phyloP scores from a whole-genome alignment of 371 early-diverging fungal genomes.

The Mortierella sp. region DNA sequence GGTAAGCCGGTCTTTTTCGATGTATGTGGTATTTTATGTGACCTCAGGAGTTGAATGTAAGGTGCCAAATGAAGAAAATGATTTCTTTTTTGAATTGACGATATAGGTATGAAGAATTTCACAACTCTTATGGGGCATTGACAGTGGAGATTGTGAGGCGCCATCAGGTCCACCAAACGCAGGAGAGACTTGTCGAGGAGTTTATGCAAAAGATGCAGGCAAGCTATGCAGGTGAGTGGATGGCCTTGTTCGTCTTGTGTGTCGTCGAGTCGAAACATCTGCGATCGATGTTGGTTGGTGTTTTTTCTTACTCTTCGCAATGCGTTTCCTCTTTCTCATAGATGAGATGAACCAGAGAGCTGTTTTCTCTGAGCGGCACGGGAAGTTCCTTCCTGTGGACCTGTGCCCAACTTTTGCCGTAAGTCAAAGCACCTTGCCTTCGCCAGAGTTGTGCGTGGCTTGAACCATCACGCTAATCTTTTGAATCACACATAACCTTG shows the following conservation, averaged over 20 bases:
- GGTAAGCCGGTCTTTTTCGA: slow-evolving; percentile 24
- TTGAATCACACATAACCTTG: neutral
- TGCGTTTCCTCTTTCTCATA: too few relatives aligned
- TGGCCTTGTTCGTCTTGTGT: too few relatives aligned
- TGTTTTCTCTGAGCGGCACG: slow-evolving; percentile 42
- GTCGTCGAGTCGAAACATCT: too few relatives aligned
- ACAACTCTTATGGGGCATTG: slow-evolving; percentile 48
- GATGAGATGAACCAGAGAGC: slow-evolving; percentile 34
- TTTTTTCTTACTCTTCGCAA: too few relatives aligned
- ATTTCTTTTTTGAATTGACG: neutral
- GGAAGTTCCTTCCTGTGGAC: slow-evolving; percentile 45
- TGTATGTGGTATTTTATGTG: neutral
- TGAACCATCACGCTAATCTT: too few relatives aligned
- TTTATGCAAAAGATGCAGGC: slow-evolving; percentile 32
- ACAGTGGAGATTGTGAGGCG: slow-evolving; percentile 44
- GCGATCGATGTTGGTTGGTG: too few relatives aligned
- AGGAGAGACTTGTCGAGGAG: slow-evolving; percentile 22
- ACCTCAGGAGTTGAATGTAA: too few relatives aligned
- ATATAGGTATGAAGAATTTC: slow-evolving; percentile 53
- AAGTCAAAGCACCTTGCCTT: neutral
- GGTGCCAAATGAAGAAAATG: too few relatives aligned
- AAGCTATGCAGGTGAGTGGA: slow-evolving; percentile 22
- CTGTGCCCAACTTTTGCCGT: slow-evolving; percentile 52
- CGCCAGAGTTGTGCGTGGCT: too few relatives aligned
- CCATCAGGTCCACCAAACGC: slow-evolving; percentile 43